Evolutionary conservation across 2,329 filamentous ascomycete species (phyloP), one percentile per base, ranked within the genome.

Genomic region (Neopestalotiopsis sp.): DNA sequence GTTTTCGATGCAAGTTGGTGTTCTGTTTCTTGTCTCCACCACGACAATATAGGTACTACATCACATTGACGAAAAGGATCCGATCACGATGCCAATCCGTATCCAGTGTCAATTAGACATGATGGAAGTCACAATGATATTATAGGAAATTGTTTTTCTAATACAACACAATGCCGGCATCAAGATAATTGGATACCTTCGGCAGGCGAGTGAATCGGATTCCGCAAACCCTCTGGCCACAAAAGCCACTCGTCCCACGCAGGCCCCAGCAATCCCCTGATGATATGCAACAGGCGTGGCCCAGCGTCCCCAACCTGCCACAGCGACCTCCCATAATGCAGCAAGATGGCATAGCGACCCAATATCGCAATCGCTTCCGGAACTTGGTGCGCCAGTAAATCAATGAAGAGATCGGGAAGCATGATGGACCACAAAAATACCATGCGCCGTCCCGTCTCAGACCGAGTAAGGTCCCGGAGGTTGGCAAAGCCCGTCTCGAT

Each of bases 341-440:
- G 71, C 17, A 78, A 69, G 28, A 75, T 68, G 0, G 73, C 70
- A 62, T 78, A 77, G 66, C 77, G 74, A 6, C 71, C 74, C 24
- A 78, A 65, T 7, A 79, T 59, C 1, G 74, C 71, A 12, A 78
- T 38, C 9, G 73, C 75, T 60, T 75, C 75, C 4, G 75, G 74
- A 10, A 64, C 65, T 28, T 71, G 69, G 30, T 66, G 63, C 42
- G 40, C 66, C 52, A 78, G 61, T 69, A 79, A 61, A 3, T 71
- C 69, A 12, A 72, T 69, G 67, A 78, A 77, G 63, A 71, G 68
- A 4, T 69, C 64, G n/a, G 72, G 73, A 13, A 67, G 69, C 24
- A 73, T 63, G 32, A 78, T 62, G 7, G 73, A 71, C 76, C 77
- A 79, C 32, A 71, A 72, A 30, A 77, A 72, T 24, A 77, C 69